Base-by-base conservation (phyloP, 2,329 filamentous ascomycete genomes). In the Alternaria ventricosa region DNA sequence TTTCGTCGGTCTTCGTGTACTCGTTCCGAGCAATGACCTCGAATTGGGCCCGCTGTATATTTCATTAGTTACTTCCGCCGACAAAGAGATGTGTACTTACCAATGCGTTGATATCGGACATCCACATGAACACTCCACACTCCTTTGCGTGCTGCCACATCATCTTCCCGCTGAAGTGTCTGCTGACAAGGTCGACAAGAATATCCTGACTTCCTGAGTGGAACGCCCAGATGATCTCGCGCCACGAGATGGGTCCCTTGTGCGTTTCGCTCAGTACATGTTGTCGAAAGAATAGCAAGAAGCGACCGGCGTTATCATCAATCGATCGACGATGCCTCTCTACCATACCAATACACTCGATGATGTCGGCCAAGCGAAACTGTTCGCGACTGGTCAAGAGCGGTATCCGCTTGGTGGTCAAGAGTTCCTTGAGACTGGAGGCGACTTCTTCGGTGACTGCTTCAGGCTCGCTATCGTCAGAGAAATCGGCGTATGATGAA, bases 101-200 rank as follows among this genome's bases (percentile, higher is more conserved):
- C 76, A 98, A 83, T 22, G 93, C 89, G 58, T 86, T 87, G 18
- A 85, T 80, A 78, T 97, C 94, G 0, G 89, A 88, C 67, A 99
- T 85, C 95, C 96, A 99, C 89, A 97, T 95, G 75, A 97, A 97
- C 59, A 98, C 86, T 11, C 96, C 96, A 69, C 91, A 93, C 76
- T 96, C 91, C 50, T 91, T 87, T 2, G 95, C 96, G 71, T 94
- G 87, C 66, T 91, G 87, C 96, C 96, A 99, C 7, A 90, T 83
- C 82, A 98, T 86, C 63, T 88, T 90, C 1, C 91, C 90, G 67
- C 94, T 91, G 71, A 91, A 94, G 72, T 96, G 93, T 20, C 88
- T 85, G 11, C 90, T 89, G 10, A 97, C 91, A 71, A 97, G 90
- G 77, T 97, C 93, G 1, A 92, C 84, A 18, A 98, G 83, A 43